These are phyloP conservation scores for Lithospermum erythrorhizon DNA, from an alignment of 257 asterid genomes.

Conservation along the genomic window DNA sequence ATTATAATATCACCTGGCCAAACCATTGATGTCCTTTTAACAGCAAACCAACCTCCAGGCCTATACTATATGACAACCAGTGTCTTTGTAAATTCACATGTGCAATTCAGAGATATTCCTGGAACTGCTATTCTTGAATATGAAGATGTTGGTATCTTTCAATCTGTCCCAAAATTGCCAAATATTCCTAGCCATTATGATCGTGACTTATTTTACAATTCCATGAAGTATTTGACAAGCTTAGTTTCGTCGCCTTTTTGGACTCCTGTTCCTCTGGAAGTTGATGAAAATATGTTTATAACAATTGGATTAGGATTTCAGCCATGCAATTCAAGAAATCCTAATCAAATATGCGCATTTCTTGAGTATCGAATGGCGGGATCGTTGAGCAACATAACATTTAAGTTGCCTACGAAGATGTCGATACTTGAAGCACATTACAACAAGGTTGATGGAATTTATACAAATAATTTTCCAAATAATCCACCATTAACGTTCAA, in stretches of 20 bases:
- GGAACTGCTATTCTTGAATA: conserved; percentile 15
- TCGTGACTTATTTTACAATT: background rate
- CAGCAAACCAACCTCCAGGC: conserved; percentile 6
- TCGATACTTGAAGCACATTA: conserved; percentile 34
- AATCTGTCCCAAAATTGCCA: background rate
- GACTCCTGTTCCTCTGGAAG: background rate
- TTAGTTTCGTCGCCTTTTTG: background rate
- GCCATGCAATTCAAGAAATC: conserved; percentile 14
- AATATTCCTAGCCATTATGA: background rate
- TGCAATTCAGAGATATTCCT: conserved; percentile 5
- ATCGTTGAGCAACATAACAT: conserved; percentile 11
- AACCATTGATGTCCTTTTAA: conserved; percentile 15
- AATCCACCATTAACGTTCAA: conserved; percentile 24
- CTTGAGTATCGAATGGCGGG: conserved; percentile 14
- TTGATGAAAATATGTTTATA: background rate
- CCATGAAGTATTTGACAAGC: background rate
- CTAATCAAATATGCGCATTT: conserved; percentile 3
- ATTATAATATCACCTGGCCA: conserved; percentile 20
- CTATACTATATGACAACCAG: conserved; percentile 17
- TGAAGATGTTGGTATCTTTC: background rate
- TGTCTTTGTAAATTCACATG: background rate
- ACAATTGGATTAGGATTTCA: background rate
- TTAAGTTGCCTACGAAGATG: conserved; percentile 14
- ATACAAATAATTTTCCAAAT: conserved; percentile 20
- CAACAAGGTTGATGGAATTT: conserved; percentile 18